Conservation (phyloP, 106 monocot genomes). For the Ottelia alismoides region DNA sequence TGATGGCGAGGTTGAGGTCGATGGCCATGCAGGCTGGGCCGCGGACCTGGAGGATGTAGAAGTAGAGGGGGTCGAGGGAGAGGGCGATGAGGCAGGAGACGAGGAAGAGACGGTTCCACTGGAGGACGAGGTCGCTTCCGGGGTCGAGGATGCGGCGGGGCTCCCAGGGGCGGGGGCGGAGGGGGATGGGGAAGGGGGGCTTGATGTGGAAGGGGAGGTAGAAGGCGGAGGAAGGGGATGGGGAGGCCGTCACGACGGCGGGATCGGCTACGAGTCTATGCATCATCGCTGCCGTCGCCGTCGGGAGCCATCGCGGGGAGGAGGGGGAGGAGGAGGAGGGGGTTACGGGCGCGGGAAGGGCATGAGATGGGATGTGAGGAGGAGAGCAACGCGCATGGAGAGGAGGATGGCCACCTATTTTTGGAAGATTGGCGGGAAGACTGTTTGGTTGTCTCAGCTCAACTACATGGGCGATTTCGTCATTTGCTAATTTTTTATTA, state of each 20-base stretch:
- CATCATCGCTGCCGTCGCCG: conserved; percentile 14
- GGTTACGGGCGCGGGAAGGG: not conserved
- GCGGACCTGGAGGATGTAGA: conserved; percentile 59
- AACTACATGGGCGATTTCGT: too few relatives aligned
- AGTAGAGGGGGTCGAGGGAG: conserved; percentile 85
- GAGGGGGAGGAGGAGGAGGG: not conserved
- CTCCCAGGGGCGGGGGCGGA: conserved; percentile 20
- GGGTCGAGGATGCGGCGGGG: conserved; percentile 77
- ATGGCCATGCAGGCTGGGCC: conserved; percentile 52
- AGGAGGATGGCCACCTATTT: too few relatives aligned
- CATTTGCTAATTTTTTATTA: too few relatives aligned
- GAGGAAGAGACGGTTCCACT: conserved; percentile 86
- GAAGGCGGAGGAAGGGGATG: conserved; percentile 9
- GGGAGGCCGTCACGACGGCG: too few relatives aligned
- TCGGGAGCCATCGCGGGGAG: conserved; percentile 10
- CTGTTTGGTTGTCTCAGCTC: too few relatives aligned
- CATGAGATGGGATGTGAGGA: not conserved
- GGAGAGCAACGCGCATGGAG: not conserved
- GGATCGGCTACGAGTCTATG: not conserved
- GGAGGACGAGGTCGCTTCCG: conserved; percentile 42
- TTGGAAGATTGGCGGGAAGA: too few relatives aligned
- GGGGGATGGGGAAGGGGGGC: not conserved
- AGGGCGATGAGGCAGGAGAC: conserved; percentile 58
- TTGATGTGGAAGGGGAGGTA: conserved; percentile 3
- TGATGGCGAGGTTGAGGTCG: conserved; percentile 32